These are phyloP conservation scores for Mycena albidolilacea DNA, from an alignment of 768 basidiomycete genomes.

Conservation along the genomic window DNA sequence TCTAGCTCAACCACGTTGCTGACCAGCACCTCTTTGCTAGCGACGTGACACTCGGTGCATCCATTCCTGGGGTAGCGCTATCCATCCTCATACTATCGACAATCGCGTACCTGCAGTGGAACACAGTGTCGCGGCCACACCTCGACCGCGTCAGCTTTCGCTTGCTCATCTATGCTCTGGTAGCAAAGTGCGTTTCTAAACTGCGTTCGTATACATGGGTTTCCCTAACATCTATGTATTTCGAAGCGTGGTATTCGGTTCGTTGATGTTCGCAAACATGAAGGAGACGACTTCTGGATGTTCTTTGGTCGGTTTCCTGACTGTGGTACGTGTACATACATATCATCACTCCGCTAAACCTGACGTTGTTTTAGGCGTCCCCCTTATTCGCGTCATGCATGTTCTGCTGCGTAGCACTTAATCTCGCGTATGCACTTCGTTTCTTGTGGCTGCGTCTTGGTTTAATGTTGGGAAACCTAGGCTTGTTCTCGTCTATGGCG, in stretches of 20 bases:
- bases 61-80: too few species aligned
- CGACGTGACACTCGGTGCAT: neutral
- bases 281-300: neutral
- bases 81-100: neutral
- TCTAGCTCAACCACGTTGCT: neutral
- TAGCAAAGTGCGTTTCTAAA: slow-evolving; percentile 33
- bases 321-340: slow-evolving; percentile 27
- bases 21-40: neutral
- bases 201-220: neutral
- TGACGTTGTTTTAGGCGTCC: slow-evolving; percentile 31
- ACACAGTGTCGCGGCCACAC: neutral
- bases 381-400: slow-evolving; percentile 44
- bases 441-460: neutral
- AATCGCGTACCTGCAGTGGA: neutral
- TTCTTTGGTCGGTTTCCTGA: slow-evolving; percentile 21
- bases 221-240: neutral
- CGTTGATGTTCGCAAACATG: neutral
- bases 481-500: neutral
- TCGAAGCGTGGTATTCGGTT: slow-evolving; percentile 8
- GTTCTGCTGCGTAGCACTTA: slow-evolving; percentile 46
- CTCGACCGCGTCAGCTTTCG: slow-evolving; percentile 29
- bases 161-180: slow-evolving; percentile 8
- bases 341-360: neutral
- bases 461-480: neutral
- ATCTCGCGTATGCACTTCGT: neutral